Percentiles rank a stretch among this genome's conserved stretches.
phyloP scores from a whole-genome alignment of 2,329 filamentous ascomycete species.

The Botryotinia convoluta region DNA sequence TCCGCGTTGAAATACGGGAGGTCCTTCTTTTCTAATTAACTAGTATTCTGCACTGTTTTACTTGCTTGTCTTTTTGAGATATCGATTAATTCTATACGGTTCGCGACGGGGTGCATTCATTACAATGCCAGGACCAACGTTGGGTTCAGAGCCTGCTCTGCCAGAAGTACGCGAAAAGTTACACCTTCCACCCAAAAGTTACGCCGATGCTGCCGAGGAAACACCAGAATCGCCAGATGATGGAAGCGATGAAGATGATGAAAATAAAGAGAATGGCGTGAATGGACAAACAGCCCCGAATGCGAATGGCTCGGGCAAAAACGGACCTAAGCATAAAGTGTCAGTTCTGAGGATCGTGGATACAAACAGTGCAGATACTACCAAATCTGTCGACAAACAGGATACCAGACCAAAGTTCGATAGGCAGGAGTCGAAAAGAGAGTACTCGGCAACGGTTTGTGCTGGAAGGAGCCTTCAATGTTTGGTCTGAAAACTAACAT shows the following conservation, averaged over 20 bases:
- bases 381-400: slow-evolving; percentile 21
- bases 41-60: background rate
- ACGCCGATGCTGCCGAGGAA: slow-evolving; percentile 40
- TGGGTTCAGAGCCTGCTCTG: slow-evolving; percentile 36
- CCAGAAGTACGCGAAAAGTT: slow-evolving; percentile 38
- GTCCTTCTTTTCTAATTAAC: background rate
- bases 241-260: slow-evolving; percentile 16
- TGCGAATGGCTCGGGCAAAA: slow-evolving; percentile 13
- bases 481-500: slow-evolving; percentile 18
- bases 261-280: slow-evolving; percentile 5
- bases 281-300: slow-evolving; percentile 10
- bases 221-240: slow-evolving; percentile 20
- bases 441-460: slow-evolving; percentile 34
- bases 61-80: background rate
- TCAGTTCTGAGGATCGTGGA: slow-evolving; percentile 35
- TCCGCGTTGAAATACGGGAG: background rate
- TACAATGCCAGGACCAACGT: slow-evolving; percentile 13
- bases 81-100: background rate
- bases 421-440: slow-evolving; percentile 32
- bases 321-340: slow-evolving; percentile 22
- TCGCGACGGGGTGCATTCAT: background rate
- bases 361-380: slow-evolving; percentile 23
- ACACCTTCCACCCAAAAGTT: slow-evolving; percentile 41
- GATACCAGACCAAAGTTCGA: slow-evolving; percentile 26
- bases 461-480: background rate